These are phyloP conservation scores for Phytophthora pini DNA, from an alignment of 352 stramenopile genomes.

Conservation along the genomic window DNA sequence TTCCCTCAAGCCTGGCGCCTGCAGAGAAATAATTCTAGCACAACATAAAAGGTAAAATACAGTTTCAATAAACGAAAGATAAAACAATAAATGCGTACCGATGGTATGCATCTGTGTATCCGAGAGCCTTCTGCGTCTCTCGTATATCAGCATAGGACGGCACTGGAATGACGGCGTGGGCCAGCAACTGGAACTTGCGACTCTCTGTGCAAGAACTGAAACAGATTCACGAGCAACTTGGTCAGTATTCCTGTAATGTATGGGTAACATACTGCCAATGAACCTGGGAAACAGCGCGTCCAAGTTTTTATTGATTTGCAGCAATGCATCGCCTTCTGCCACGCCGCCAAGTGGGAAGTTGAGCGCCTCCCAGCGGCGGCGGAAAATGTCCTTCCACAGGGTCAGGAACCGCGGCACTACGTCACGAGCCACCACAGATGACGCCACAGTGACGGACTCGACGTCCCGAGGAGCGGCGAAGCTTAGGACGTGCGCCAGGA, in stretches of 20 bases:
- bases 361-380: constrained; percentile 58
- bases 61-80: background rate
- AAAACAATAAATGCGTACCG: constrained; percentile 36
- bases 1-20: constrained; percentile 17
- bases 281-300: constrained; percentile 58
- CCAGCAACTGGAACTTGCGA: constrained; percentile 76
- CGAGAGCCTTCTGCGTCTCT: constrained; percentile 47
- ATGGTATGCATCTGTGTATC: constrained; percentile 54
- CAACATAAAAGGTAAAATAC: background rate
- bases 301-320: constrained; percentile 51
- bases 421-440: constrained; percentile 41
- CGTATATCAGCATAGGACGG: constrained; percentile 67
- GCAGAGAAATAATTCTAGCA: constrained; percentile 46
- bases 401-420: constrained; percentile 58
- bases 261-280: background rate
- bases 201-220: constrained; percentile 56
- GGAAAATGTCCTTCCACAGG: constrained; percentile 73
- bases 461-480: constrained; percentile 57
- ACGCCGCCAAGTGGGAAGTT: constrained; percentile 63
- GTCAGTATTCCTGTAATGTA: background rate
- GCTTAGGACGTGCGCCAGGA: constrained; percentile 54
- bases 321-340: constrained; percentile 9
- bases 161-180: constrained; percentile 68
- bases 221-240: background rate
- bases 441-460: constrained; percentile 62